Evolutionary conservation across 1,139 yeast genomes (phyloP).

Genomic region (Taiozyma sp.): DNA sequence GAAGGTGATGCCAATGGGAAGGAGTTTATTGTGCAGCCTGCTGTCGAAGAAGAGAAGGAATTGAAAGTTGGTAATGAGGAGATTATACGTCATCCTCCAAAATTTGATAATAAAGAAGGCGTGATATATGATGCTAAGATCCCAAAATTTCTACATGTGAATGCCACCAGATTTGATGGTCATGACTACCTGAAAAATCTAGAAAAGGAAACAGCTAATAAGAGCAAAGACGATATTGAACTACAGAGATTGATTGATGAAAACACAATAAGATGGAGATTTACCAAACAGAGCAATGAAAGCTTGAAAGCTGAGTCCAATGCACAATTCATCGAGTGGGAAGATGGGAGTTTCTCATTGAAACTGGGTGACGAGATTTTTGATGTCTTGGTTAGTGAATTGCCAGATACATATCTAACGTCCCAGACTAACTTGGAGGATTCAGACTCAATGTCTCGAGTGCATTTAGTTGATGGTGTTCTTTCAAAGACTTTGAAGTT

Average conservation of each 20-base stretch:
- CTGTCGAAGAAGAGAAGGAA: slow-evolving; percentile 31
- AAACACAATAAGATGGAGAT: slow-evolving; percentile 91
- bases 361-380: slow-evolving; percentile 86
- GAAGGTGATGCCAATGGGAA: slow-evolving; percentile 18
- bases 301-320: slow-evolving; percentile 78
- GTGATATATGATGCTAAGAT: slow-evolving; percentile 57
- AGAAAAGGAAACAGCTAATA: slow-evolving; percentile 6
- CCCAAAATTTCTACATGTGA: slow-evolving; percentile 79
- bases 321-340: slow-evolving; percentile 89
- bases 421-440: slow-evolving; percentile 22
- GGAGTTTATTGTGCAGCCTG: slow-evolving; percentile 33
- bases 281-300: slow-evolving; percentile 58
- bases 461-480: slow-evolving; percentile 29
- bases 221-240: slow-evolving; percentile 38
- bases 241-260: slow-evolving; percentile 58
- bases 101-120: slow-evolving; percentile 33
- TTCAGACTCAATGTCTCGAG: slow-evolving; percentile 27
- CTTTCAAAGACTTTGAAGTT: slow-evolving; percentile 58
- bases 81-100: slow-evolving; percentile 64
- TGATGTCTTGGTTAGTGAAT: slow-evolving; percentile 64
- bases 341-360: slow-evolving; percentile 82
- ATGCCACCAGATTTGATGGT: slow-evolving; percentile 86
- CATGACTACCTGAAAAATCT: slow-evolving; percentile 34
- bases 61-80: slow-evolving; percentile 53
- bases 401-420: slow-evolving; percentile 68